Evolutionary conservation across 2,329 filamentous ascomycete genomes (phyloP), one percentile per base, ranked within the genome.

Genomic region (Clarireedia paspali): DNA sequence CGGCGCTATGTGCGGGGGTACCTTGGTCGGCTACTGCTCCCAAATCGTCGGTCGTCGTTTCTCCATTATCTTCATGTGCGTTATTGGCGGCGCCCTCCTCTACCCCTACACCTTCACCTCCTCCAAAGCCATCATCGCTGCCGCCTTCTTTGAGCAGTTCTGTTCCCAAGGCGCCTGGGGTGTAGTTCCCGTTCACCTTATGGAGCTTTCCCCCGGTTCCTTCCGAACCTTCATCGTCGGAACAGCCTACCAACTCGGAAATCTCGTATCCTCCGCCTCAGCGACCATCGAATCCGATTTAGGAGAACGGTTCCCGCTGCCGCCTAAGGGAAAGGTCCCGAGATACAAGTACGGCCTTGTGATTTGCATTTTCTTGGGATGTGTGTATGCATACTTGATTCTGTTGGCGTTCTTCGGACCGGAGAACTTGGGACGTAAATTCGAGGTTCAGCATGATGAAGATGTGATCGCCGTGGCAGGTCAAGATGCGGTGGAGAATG

Each of bases 301-400:
- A 50, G 77, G 87, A 1, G 86, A 91, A 65, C 78, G 73, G 80
- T 94, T 89, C 69, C 88, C 88, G 0, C 76, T 95, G 3, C 76
- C 83, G 0, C 73, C 80, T 0, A 79, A 77, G 1, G 69, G 76
- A 17, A 68, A 71, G 1, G 77, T 73, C 0, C 70, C 72, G 47
- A 75, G 86, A 3, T 89, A 86, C 69, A 74, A 89, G 57, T 95
- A 95, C 63, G 89, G 89, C 40, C 85, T 85, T 63, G 89, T 95
- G 9, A 92, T 95, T 61, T 89, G 85, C 67, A 94, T 95, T 66
- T 95, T 96, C 72, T 91, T 96, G 87, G 91, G 56, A 74, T 52
- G 74, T 72, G 24, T 53, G 3, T 56, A 56, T 36, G 55, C 7
- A 9, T 56, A 56, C n/a, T 38, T 47, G 36, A 48, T 56, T n/a